Conservation (phyloP, 1,284 basidiomycete genomes). For the Cutaneotrichosporon cyanovorans region DNA sequence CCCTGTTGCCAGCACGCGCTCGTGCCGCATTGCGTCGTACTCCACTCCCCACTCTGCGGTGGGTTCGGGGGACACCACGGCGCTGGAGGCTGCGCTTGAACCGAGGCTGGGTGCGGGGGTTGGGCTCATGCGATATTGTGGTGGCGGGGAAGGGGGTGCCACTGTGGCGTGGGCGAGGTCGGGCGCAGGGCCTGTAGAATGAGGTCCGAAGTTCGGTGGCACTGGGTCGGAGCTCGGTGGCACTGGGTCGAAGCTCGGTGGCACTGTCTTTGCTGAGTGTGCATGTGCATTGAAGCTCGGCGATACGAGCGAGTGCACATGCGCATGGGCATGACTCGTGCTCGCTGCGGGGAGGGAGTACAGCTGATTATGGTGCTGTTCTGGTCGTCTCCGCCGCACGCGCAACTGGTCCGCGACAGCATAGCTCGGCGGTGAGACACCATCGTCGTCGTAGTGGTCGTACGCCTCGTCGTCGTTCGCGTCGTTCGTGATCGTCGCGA, state of each 20-base stretch:
- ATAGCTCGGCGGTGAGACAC: too few species aligned
- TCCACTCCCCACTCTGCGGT: constrained; percentile 1
- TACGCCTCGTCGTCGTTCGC: too few species aligned
- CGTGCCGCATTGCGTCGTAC: constrained; percentile 15
- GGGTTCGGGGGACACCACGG: not conserved
- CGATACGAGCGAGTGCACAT: too few species aligned
- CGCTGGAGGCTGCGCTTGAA: not conserved
- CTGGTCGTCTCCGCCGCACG: too few species aligned
- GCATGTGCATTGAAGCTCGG: too few species aligned
- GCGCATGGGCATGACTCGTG: too few species aligned
- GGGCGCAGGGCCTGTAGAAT: not conserved
- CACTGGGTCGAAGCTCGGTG: too few species aligned
- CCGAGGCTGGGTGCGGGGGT: constrained; percentile 4
- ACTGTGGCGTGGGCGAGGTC: not conserved
- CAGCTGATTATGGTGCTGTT: not conserved
- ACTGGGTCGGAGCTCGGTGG: constrained; percentile 1
- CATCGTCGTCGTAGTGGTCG: too few species aligned
- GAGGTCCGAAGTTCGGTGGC: constrained; percentile 1
- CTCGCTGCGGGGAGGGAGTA: not conserved
- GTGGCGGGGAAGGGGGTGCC: not conserved
- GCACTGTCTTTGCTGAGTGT: too few species aligned
- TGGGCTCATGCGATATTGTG: not conserved
- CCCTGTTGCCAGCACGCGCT: constrained; percentile 20
- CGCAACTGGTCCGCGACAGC: too few species aligned
- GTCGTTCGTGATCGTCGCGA: too few species aligned